A percentile compares a stretch with the other conserved stretches of the same genome.
These are phyloP conservation scores for Rhizophora apiculata DNA, from an alignment of 345 rosid genomes.

Conservation along the genomic window DNA sequence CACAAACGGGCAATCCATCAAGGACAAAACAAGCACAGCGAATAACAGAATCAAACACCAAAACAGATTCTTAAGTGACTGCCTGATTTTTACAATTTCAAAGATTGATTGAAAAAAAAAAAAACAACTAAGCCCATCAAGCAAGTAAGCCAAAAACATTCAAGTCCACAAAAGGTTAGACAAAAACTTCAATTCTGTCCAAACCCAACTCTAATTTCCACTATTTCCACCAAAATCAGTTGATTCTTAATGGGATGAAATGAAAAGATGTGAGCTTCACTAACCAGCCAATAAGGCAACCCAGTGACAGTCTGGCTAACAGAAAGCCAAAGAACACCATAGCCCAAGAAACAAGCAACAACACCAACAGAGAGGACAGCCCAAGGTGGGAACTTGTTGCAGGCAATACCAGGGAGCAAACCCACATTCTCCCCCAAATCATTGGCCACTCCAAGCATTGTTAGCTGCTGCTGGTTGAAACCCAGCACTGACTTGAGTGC, in stretches of 20 bases:
- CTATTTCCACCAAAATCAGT: background rate
- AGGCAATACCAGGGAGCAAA: slow-evolving; percentile 73
- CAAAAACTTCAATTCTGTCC: background rate
- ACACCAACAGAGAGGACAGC: slow-evolving; percentile 64
- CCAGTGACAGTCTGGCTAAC: slow-evolving; percentile 50
- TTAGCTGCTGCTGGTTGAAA: slow-evolving; percentile 71
- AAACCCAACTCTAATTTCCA: background rate
- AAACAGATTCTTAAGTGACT: no score
- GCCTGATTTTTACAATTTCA: no score
- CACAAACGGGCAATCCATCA: background rate
- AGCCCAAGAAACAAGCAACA: slow-evolving; percentile 71
- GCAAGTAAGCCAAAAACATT: no score
- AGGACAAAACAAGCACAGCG: background rate
- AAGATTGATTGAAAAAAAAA: no score
- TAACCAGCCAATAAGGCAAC: slow-evolving; percentile 86
- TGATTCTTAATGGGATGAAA: background rate
- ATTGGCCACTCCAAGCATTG: slow-evolving; percentile 88
- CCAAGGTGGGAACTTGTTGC: slow-evolving; percentile 95
- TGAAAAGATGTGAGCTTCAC: background rate
- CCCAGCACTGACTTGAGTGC: slow-evolving; percentile 76
- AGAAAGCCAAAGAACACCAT: slow-evolving; percentile 86
- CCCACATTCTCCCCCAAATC: slow-evolving; percentile 92
- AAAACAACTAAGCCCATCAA: no score
- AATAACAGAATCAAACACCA: no score
- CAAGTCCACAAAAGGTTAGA: no score